These are phyloP conservation scores for Cutaneotrichosporon spelunceum DNA, from an alignment of 1,284 basidiomycete species.

Conservation along the genomic window DNA sequence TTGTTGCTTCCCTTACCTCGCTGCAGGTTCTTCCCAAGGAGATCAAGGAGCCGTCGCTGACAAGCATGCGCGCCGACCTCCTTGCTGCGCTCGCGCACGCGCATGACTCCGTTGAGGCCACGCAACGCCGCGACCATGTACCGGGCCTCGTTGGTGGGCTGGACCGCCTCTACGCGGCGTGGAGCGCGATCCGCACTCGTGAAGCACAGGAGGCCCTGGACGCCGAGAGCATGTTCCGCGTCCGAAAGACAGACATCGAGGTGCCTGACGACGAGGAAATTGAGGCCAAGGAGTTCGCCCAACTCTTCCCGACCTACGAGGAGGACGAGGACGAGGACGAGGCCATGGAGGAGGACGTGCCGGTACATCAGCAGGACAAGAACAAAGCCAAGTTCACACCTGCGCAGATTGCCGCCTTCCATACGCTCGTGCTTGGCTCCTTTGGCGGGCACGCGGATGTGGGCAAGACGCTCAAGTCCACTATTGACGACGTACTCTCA, in stretches of 20 bases:
- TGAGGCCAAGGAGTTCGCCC: conserved; percentile 76
- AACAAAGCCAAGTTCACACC: conserved; percentile 28
- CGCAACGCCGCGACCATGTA: conserved; percentile 20
- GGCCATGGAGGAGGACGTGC: conserved; percentile 15
- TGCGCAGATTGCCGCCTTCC: conserved; percentile 33
- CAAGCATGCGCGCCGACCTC: conserved; percentile 29
- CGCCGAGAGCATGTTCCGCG: conserved; percentile 74
- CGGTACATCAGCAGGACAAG: conserved; percentile 6
- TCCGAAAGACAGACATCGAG: conserved; percentile 61
- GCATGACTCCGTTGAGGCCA: conserved; percentile 50
- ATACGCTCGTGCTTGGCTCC: conserved; percentile 26
- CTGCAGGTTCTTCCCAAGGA: conserved; percentile 50
- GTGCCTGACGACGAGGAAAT: conserved; percentile 66
- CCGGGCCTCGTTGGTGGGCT: conserved; percentile 58
- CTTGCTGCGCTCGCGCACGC: conserved; percentile 59
- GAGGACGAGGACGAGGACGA: conserved; percentile 50
- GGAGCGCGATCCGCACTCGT: conserved; percentile 74
- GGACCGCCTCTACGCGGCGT: conserved; percentile 71
- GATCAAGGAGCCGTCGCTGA: conserved; percentile 16
- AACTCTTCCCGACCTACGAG: conserved; percentile 80
- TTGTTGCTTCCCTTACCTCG: conserved; percentile 57
- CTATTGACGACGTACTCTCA: conserved; percentile 29
- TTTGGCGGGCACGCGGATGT: conserved; percentile 21
- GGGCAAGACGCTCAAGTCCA: conserved; percentile 20
- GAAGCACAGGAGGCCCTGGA: conserved; percentile 65